phyloP scores from a whole-genome alignment of 1,284 basidiomycete genomes.

The Malassezia restricta region DNA sequence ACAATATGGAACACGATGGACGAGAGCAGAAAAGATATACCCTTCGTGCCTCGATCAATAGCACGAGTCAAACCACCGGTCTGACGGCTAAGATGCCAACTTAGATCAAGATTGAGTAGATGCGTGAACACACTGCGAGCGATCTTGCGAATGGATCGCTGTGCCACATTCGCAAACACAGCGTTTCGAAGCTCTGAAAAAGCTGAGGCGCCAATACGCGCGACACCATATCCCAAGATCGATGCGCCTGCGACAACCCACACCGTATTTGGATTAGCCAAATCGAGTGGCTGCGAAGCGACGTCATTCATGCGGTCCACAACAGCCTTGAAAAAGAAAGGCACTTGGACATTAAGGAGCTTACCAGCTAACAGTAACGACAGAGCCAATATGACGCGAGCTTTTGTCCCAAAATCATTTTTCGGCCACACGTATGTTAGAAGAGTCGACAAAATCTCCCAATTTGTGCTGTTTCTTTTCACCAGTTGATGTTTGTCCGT shows the following conservation, averaged over 20 bases:
- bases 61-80: constrained; percentile 91
- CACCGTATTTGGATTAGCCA: constrained; percentile 65
- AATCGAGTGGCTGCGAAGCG: constrained; percentile 51
- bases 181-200: constrained; percentile 90
- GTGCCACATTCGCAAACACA: constrained; percentile 89
- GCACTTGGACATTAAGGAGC: constrained; percentile 92
- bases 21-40: constrained; percentile 86
- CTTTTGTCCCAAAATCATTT: constrained; percentile 51
- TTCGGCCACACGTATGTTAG: constrained; percentile 55
- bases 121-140: constrained; percentile 88
- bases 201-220: constrained; percentile 74
- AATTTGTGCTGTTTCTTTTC: constrained; percentile 39
- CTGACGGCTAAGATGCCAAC: constrained; percentile 82
- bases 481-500: not conserved
- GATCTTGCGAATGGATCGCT: constrained; percentile 82
- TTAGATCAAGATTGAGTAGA: constrained; percentile 74
- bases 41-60: constrained; percentile 93
- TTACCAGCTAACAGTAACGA: constrained; percentile 72
- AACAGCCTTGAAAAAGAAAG: constrained; percentile 82
- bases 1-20: constrained; percentile 89
- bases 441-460: constrained; percentile 52
- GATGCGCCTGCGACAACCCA: constrained; percentile 82
- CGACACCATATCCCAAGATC: constrained; percentile 80
- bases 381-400: constrained; percentile 70
- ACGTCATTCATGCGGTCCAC: constrained; percentile 68